Evolutionary conservation across 2,329 filamentous ascomycete genomes (phyloP), one percentile per base, ranked within the genome.

Genomic region (Monilinia polystroma): DNA sequence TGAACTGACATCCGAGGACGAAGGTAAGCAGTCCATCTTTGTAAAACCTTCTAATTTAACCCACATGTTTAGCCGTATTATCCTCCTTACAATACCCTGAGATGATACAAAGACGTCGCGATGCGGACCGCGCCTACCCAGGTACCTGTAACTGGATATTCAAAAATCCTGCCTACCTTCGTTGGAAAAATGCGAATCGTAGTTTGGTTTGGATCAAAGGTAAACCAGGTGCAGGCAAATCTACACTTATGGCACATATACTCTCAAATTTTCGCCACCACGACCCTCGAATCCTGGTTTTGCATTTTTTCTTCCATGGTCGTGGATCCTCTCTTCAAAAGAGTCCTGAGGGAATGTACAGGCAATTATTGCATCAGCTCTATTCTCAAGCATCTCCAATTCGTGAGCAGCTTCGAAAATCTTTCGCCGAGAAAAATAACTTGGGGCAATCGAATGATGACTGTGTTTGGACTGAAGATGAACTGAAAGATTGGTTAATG

Each of bases 151-250:
- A 70, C n/a, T 79, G 78, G 78, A 67, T 80, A 2, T 66, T 70
- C 51, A 5, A 63, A 55, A n/a, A n/a, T n/a, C n/a, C n/a, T n/a
- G n/a, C n/a, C n/a, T n/a, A n/a, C n/a, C n/a, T n/a, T n/a, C n/a
- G n/a, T n/a, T 79, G 77, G 77, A 38, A 64, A 4, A 3, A 6
- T 0, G 0, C 38, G 0, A 18, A 72, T 10, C 55, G 26, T n/a
- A 73, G 69, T 4, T 6, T 79, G 0, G 75, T 79, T 4, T 80
- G 77, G 77, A 76, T 81, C 47, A 78, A 77, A 59, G 79, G 79
- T 2, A 78, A 80, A 35, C 78, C 79, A 3, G 78, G 79, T 7
- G 75, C 76, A 0, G 78, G 79, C 2, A 81, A 81, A 64, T 80
- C 78, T 6, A 80, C 78, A 1, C 66, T 81, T 43, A 71, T 81